Evolutionary conservation across 2,329 filamentous ascomycete species (phyloP).

Genomic region (Tolypocladium paradoxum): DNA sequence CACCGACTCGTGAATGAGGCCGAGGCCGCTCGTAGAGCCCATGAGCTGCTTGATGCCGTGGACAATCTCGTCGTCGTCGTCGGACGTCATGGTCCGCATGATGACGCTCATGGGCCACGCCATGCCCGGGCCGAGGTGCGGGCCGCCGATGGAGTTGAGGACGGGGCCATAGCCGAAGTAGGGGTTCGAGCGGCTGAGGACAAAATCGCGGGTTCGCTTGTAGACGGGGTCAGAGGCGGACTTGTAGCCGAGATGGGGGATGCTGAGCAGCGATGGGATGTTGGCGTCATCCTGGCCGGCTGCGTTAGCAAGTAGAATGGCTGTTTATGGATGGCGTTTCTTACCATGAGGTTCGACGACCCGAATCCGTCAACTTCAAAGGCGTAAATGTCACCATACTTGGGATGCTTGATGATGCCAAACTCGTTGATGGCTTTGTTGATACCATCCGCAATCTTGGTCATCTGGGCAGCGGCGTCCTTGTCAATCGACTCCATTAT

Average conservation of each 20-base stretch:
- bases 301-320: not conserved
- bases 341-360: slow-evolving; percentile 43
- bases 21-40: slow-evolving; percentile 59
- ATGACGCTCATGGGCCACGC: slow-evolving; percentile 86
- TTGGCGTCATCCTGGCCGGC: slow-evolving; percentile 47
- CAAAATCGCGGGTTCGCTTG: slow-evolving; percentile 65
- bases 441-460: slow-evolving; percentile 42
- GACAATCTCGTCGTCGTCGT: slow-evolving; percentile 64
- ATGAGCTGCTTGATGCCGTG: slow-evolving; percentile 53
- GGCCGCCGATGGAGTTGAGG: slow-evolving; percentile 40
- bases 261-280: slow-evolving; percentile 49
- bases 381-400: slow-evolving; percentile 55
- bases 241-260: slow-evolving; percentile 47
- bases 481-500: slow-evolving; percentile 33
- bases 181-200: slow-evolving; percentile 60
- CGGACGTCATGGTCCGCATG: slow-evolving; percentile 66
- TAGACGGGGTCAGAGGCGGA: slow-evolving; percentile 53
- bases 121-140: slow-evolving; percentile 49
- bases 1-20: slow-evolving; percentile 62
- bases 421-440: slow-evolving; percentile 57
- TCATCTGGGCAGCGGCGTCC: slow-evolving; percentile 49
- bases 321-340: not conserved
- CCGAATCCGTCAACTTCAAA: slow-evolving; percentile 63
- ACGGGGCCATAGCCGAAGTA: slow-evolving; percentile 53
- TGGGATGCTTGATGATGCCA: slow-evolving; percentile 52